These are phyloP conservation scores for Micractinium conductrix DNA, from an alignment of 139 green algal genomes.

Conservation along the genomic window DNA sequence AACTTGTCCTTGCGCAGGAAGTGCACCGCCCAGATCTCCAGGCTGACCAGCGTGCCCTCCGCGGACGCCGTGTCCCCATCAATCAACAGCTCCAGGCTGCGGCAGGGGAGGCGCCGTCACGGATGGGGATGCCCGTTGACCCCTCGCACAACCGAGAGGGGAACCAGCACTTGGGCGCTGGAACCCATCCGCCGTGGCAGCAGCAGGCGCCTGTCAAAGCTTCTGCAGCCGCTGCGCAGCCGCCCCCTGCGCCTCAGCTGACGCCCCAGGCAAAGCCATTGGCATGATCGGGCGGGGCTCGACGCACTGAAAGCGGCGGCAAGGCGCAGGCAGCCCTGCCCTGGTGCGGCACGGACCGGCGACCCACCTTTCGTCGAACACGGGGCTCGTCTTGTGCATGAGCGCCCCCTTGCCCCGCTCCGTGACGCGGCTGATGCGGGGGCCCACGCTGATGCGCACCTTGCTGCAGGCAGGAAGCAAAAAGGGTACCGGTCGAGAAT, in stretches of 20 bases:
- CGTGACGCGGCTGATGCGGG: neutral
- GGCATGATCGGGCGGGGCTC: neutral
- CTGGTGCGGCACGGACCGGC: no score
- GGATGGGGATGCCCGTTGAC: no score
- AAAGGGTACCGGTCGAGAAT: no score
- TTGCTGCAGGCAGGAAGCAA: constrained; percentile 1
- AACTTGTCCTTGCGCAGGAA: constrained; percentile 19
- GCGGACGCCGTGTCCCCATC: constrained; percentile 5
- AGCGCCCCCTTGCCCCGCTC: constrained; percentile 22
- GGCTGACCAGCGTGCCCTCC: neutral
- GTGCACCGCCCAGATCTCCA: constrained; percentile 18
- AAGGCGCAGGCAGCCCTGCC: neutral
- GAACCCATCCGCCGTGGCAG: no score
- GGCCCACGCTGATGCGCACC: constrained; percentile 7
- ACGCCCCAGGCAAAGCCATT: no score
- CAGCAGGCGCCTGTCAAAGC: neutral
- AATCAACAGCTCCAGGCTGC: constrained; percentile 22
- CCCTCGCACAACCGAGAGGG: no score
- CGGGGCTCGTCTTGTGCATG: constrained; percentile 14
- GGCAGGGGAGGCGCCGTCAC: no score
- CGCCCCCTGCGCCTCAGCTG: neutral
- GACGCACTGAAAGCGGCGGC: neutral
- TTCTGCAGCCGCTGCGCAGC: neutral
- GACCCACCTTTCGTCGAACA: constrained; percentile 22
- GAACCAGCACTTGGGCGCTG: no score